A percentile compares a stretch with the other conserved stretches of the same genome.
Evolutionary conservation across 2,329 filamentous ascomycete species (phyloP).

Genomic region (Fusarium nelsonii): DNA sequence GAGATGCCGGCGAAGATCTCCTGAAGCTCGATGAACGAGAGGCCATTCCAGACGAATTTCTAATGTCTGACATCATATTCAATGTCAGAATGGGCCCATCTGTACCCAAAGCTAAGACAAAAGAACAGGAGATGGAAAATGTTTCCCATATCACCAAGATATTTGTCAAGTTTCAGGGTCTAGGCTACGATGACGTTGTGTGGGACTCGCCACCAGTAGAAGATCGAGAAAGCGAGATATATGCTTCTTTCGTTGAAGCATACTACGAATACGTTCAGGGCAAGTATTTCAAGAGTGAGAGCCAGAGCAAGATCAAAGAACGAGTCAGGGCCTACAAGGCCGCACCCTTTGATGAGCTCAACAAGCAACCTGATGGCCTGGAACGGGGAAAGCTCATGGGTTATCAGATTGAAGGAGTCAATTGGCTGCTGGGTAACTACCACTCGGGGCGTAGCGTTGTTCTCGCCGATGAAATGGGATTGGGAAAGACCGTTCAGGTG

Average conservation of each 20-base stretch:
- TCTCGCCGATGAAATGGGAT: slow-evolving; percentile 96
- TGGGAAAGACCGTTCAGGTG: slow-evolving; percentile 96
- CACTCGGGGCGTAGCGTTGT: slow-evolving; percentile 86
- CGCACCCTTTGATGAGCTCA: slow-evolving; percentile 75
- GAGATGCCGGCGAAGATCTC: slow-evolving; percentile 68
- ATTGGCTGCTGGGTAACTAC: slow-evolving; percentile 95
- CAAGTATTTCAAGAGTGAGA: slow-evolving; percentile 72
- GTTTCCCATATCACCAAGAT: slow-evolving; percentile 79
- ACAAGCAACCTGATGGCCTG: slow-evolving; percentile 78
- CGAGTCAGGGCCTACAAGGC: slow-evolving; percentile 76
- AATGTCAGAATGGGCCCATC: slow-evolving; percentile 71
- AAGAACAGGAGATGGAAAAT: slow-evolving; percentile 77
- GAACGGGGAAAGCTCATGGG: slow-evolving; percentile 87
- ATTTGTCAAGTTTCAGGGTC: slow-evolving; percentile 90
- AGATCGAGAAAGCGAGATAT: slow-evolving; percentile 71
- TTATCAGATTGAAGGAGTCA: slow-evolving; percentile 92
- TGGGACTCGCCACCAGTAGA: slow-evolving; percentile 85
- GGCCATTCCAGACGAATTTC: slow-evolving; percentile 87
- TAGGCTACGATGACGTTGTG: slow-evolving; percentile 89
- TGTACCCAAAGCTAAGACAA: slow-evolving; percentile 66
- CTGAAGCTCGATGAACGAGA: slow-evolving; percentile 77
- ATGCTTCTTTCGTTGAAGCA: slow-evolving; percentile 82
- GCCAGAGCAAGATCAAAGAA: slow-evolving; percentile 71
- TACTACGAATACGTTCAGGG: slow-evolving; percentile 89
- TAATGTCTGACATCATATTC: slow-evolving; percentile 90